These are phyloP conservation scores for Vaccinium darrowii DNA, from an alignment of 148 eudicot species.

Conservation along the genomic window DNA sequence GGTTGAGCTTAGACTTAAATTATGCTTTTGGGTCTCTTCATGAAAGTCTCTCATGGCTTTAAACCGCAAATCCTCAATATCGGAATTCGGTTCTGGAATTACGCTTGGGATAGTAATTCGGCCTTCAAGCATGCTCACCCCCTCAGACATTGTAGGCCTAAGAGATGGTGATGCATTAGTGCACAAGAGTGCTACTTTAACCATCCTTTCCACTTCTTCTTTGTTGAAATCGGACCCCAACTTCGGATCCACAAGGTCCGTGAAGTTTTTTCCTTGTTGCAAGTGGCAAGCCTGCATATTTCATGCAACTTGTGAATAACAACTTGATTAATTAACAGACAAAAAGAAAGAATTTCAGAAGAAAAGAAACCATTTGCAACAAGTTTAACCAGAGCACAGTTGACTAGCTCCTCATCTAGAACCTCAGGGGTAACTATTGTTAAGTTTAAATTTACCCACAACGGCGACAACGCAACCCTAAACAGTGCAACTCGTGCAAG, in stretches of 20 bases:
- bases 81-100: conserved; percentile 24
- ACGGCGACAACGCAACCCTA: background rate
- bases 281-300: conserved; percentile 41
- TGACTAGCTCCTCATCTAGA: background rate
- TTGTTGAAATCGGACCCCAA: conserved; percentile 29
- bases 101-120: conserved; percentile 28
- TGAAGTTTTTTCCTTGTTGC: conserved; percentile 23
- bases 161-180: conserved; percentile 41
- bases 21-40: conserved; percentile 20
- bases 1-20: conserved; percentile 10
- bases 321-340: background rate
- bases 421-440: background rate
- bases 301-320: background rate
- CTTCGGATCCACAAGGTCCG: conserved; percentile 34
- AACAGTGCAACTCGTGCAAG: background rate
- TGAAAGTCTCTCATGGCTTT: conserved; percentile 54
- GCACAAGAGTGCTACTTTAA: conserved; percentile 40
- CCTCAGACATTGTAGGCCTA: conserved; percentile 48
- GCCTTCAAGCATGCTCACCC: conserved; percentile 46
- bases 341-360: background rate
- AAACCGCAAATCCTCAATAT: conserved; percentile 48
- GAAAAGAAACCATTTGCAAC: background rate
- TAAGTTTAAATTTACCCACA: background rate
- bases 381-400: background rate
- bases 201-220: conserved; percentile 36